A percentile compares a stretch with the other conserved stretches of the same genome.
phyloP scores from a whole-genome alignment of 495 filamentous ascomycete genomes.

The Podospora fimiseda region DNA sequence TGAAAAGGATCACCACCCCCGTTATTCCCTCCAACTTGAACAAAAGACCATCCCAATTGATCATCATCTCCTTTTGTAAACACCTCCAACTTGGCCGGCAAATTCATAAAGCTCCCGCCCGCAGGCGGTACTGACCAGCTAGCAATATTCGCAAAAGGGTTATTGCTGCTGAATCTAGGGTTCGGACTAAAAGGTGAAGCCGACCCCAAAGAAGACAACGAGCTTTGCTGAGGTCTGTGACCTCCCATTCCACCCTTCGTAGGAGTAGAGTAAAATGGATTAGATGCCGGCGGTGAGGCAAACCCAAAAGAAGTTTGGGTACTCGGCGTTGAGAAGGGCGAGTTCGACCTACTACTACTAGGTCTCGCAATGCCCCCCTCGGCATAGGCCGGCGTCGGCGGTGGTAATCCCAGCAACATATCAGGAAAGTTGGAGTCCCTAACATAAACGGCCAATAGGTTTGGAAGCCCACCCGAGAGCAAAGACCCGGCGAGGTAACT shows the following conservation, averaged over 20 bases:
- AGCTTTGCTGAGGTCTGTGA: slow-evolving; percentile 15
- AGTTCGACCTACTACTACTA: slow-evolving; percentile 25
- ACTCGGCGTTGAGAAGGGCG: slow-evolving; percentile 10
- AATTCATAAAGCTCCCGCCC: slow-evolving; percentile 22
- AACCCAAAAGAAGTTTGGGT: slow-evolving; percentile 9
- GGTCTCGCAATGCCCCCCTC: slow-evolving; percentile 32
- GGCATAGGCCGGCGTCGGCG: slow-evolving; percentile 49
- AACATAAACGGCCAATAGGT: slow-evolving; percentile 72
- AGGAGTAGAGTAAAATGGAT: slow-evolving; percentile 7
- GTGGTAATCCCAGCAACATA: slow-evolving; percentile 56
- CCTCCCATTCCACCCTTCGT: background rate
- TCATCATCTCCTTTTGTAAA: slow-evolving; percentile 80
- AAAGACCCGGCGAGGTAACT: slow-evolving; percentile 77
- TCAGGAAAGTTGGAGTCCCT: slow-evolving; percentile 77
- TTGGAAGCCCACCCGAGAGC: slow-evolving; percentile 64
- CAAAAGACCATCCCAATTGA: slow-evolving; percentile 75
- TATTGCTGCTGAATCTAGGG: slow-evolving; percentile 45
- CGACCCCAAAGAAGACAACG: slow-evolving; percentile 11
- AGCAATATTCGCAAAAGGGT: slow-evolving; percentile 42
- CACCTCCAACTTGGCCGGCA: slow-evolving; percentile 65
- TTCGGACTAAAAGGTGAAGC: slow-evolving; percentile 6
- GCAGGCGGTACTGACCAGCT: slow-evolving; percentile 8
- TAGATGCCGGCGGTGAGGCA: background rate
- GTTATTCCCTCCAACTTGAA: slow-evolving; percentile 27
- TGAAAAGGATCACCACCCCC: slow-evolving; percentile 13